phyloP scores from a whole-genome alignment of 345 rosid species.

The Populus tremula region DNA sequence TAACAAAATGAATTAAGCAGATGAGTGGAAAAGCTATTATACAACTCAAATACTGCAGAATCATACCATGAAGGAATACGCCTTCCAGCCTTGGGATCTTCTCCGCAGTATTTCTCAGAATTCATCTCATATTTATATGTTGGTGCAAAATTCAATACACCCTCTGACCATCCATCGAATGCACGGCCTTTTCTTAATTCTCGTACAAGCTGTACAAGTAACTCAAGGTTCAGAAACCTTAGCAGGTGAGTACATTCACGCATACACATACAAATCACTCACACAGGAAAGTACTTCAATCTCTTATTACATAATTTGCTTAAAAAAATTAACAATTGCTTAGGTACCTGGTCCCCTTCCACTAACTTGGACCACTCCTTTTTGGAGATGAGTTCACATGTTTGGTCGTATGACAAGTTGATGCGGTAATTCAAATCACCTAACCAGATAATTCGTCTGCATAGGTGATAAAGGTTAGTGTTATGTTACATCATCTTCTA shows the following conservation, averaged over 20 bases:
- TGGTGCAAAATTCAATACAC: constrained; percentile 66
- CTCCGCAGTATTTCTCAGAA: constrained; percentile 71
- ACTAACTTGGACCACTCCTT: constrained; percentile 64
- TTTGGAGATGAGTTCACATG: constrained; percentile 56
- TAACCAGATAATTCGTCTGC: constrained; percentile 85
- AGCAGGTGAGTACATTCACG: background rate
- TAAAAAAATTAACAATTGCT: background rate
- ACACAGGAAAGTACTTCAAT: background rate
- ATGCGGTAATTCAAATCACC: constrained; percentile 94
- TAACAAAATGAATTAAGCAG: background rate
- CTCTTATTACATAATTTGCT: background rate
- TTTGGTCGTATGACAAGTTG: constrained; percentile 65
- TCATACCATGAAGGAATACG: constrained; percentile 86
- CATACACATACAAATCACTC: background rate
- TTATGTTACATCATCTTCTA: constrained; percentile 2
- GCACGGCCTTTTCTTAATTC: constrained; percentile 66
- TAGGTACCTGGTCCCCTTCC: constrained; percentile 78
- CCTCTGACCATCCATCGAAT: constrained; percentile 94
- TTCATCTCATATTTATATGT: constrained; percentile 81
- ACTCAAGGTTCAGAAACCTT: background rate
- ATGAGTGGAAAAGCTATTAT: background rate
- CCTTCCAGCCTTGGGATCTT: constrained; percentile 69
- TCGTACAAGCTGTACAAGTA: constrained; percentile 48
- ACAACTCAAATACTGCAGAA: background rate
- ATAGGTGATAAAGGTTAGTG: constrained; percentile 15